Evolutionary conservation across 2,329 filamentous ascomycete genomes (phyloP).

Genomic region (Xylaria hypoxylon): DNA sequence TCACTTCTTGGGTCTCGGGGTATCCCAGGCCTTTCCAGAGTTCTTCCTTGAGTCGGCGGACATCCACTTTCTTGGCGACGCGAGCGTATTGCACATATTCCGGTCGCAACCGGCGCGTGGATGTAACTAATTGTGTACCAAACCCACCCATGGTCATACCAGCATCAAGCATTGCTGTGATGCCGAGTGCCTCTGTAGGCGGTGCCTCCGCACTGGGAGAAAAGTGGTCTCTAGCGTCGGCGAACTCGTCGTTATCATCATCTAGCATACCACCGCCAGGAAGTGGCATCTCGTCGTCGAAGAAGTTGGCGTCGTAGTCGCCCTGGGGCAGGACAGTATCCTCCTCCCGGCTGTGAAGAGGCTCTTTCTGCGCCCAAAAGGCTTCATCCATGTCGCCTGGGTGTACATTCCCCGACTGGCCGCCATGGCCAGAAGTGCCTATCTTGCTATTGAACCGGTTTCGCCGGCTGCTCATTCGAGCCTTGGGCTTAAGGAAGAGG

Average conservation of each 20-base stretch:
- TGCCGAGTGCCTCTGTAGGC: conserved; percentile 59
- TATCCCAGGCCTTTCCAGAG: conserved; percentile 75
- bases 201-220: conserved; percentile 71
- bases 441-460: conserved; percentile 60
- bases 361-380: conserved; percentile 87
- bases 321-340: conserved; percentile 73
- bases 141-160: conserved; percentile 66
- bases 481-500: conserved; percentile 94
- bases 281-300: conserved; percentile 84
- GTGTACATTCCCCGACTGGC: conserved; percentile 64
- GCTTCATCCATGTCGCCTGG: conserved; percentile 91
- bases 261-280: conserved; percentile 68
- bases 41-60: conserved; percentile 75
- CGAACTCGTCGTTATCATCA: conserved; percentile 81
- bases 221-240: conserved; percentile 83
- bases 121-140: conserved; percentile 75
- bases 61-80: conserved; percentile 78
- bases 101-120: conserved; percentile 70
- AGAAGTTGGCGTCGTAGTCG: conserved; percentile 97
- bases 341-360: conserved; percentile 58
- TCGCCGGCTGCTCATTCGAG: conserved; percentile 78
- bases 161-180: conserved; percentile 63
- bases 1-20: conserved; percentile 62
- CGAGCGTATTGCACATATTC: conserved; percentile 78
- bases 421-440: conserved; percentile 57